Percentiles rank a stretch among this genome's conserved stretches.
Evolutionary conservation across 495 filamentous ascomycete genomes (phyloP).

Genomic region (Chaetomium cochliodes): DNA sequence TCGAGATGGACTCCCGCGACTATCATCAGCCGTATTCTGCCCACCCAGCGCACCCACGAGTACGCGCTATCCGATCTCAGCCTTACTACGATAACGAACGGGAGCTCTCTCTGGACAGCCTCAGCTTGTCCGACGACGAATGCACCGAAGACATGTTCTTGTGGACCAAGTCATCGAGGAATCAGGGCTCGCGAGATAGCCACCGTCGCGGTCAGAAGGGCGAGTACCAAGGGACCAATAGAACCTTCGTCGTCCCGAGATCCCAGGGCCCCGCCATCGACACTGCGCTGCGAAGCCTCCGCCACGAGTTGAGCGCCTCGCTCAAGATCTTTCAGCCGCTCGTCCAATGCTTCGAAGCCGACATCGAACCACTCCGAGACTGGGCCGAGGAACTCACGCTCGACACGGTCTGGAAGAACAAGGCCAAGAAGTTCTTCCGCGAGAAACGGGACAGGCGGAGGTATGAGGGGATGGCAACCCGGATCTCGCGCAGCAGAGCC

Average conservation of each 20-base stretch:
- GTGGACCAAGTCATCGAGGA: not conserved
- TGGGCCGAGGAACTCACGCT: conserved; percentile 29
- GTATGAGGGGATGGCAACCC: conserved; percentile 8
- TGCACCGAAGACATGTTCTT: not conserved
- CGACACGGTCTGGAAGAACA: conserved; percentile 29
- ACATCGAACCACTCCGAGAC: conserved; percentile 14
- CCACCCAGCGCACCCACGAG: not conserved
- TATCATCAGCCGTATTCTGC: not conserved
- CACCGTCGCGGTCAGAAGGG: not conserved
- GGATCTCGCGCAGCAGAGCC: not conserved
- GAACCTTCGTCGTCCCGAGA: not conserved
- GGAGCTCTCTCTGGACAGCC: not conserved
- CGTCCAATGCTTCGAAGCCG: conserved; percentile 20
- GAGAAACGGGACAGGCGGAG: conserved; percentile 9
- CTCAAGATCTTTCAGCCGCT: conserved; percentile 20
- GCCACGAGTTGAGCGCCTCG: conserved; percentile 16
- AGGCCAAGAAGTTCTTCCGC: conserved; percentile 14
- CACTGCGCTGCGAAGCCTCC: conserved; percentile 21
- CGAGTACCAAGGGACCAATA: conserved; percentile 1
- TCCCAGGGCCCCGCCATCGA: conserved; percentile 22
- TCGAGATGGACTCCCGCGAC: conserved; percentile 8
- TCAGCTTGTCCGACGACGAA: conserved; percentile 10
- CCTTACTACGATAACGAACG: not conserved
- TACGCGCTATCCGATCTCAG: not conserved
- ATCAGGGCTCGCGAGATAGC: not conserved